These are phyloP conservation scores for Ustilago crameri DNA, from an alignment of 1,284 basidiomycete species.

Conservation along the genomic window DNA sequence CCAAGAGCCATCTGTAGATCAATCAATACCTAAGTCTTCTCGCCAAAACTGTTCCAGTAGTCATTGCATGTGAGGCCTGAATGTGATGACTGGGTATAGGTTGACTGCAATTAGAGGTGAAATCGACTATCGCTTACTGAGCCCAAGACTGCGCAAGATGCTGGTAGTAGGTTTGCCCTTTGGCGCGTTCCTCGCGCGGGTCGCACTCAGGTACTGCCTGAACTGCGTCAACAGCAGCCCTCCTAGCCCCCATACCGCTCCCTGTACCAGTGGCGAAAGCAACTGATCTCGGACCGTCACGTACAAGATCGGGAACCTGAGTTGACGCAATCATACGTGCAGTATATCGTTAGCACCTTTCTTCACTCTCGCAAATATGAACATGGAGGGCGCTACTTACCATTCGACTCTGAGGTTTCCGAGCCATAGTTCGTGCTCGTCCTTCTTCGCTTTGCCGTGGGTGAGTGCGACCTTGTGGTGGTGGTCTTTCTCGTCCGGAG, in stretches of 20 bases:
- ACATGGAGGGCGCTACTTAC: too few relatives aligned
- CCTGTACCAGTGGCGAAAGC: slow-evolving; percentile 58
- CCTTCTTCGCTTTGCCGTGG: slow-evolving; percentile 12
- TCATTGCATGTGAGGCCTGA: neutral
- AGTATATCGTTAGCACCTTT: neutral
- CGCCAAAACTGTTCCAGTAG: too few relatives aligned
- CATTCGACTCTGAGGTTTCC: slow-evolving; percentile 59
- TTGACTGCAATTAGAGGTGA: neutral
- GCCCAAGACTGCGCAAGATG: slow-evolving; percentile 21
- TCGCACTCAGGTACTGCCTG: slow-evolving; percentile 31
- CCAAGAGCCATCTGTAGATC: slow-evolving; percentile 14
- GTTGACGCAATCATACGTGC: neutral
- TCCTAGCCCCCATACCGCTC: slow-evolving; percentile 55
- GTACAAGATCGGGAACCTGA: slow-evolving; percentile 57
- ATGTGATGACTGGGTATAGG: slow-evolving; percentile 20
- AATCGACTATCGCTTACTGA: slow-evolving; percentile 11
- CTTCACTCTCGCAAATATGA: neutral
- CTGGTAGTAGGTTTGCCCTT: neutral
- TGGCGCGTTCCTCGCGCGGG: neutral
- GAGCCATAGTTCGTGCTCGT: slow-evolving; percentile 54
- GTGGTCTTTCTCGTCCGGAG: slow-evolving; percentile 14
- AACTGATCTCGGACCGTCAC: slow-evolving; percentile 61
- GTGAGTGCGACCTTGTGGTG: slow-evolving; percentile 30
- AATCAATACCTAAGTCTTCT: too few relatives aligned
- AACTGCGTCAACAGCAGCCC: slow-evolving; percentile 46